Conservation (phyloP, 441 rosid species). For the Pelargonium fulgidum region DNA sequence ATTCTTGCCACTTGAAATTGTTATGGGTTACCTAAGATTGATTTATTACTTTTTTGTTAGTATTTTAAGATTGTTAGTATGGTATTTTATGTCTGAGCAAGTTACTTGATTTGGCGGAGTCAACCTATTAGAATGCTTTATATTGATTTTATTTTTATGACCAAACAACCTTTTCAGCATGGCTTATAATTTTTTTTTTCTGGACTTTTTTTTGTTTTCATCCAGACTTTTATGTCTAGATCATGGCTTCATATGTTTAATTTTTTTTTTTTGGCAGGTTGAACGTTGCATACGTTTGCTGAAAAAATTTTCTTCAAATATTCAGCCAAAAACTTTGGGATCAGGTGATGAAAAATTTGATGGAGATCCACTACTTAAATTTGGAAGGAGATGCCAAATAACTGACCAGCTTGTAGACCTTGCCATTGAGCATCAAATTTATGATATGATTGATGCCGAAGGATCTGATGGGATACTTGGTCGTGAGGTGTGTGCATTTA, state of each 20-base stretch:
- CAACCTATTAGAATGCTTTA: neutral
- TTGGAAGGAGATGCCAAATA: constrained; percentile 57
- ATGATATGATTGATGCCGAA: constrained; percentile 79
- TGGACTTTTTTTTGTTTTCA: constrained; percentile 7
- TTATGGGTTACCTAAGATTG: neutral
- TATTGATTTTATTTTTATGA: neutral
- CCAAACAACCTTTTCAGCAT: neutral
- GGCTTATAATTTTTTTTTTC: neutral
- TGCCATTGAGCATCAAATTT: constrained; percentile 77
- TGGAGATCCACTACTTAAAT: constrained; percentile 40
- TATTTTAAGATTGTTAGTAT: neutral
- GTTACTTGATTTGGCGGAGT: neutral
- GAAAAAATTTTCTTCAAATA: constrained; percentile 40
- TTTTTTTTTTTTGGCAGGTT: constrained; percentile 43
- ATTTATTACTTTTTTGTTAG: constrained; percentile 2
- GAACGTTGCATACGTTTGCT: constrained; percentile 68
- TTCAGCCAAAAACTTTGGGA: constrained; percentile 35
- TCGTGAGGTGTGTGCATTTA: constrained; percentile 52
- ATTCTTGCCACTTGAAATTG: constrained; percentile 4
- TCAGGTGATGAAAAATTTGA: constrained; percentile 31
- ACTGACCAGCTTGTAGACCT: constrained; percentile 80
- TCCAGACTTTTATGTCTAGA: constrained; percentile 8
- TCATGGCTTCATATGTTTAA: constrained; percentile 20
- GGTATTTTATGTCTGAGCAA: neutral
- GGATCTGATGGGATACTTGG: constrained; percentile 64